A percentile compares a stretch with the other conserved stretches of the same genome.
Evolutionary conservation across 768 basidiomycete species (phyloP).

Genomic region (Pleurotus citrinopileatus): DNA sequence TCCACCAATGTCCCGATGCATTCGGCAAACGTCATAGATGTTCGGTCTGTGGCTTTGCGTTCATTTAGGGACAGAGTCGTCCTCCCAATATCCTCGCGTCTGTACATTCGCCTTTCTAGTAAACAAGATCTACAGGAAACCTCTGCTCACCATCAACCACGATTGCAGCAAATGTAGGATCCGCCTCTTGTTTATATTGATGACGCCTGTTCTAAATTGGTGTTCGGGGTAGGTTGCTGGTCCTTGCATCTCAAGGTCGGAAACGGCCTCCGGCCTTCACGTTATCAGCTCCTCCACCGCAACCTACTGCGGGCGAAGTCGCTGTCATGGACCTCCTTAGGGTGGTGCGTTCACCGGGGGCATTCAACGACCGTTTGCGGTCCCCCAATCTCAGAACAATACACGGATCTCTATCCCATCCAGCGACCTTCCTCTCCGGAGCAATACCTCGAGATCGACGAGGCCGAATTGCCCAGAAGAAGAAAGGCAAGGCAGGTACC

Average conservation of each 20-base stretch:
- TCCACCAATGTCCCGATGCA: constrained; percentile 24
- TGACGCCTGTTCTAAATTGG: background rate
- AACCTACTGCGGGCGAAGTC: constrained; percentile 62
- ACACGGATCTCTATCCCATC: constrained; percentile 15
- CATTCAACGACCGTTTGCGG: constrained; percentile 31
- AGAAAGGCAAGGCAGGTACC: constrained; percentile 25
- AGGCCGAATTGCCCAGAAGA: constrained; percentile 67
- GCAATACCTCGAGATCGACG: constrained; percentile 75
- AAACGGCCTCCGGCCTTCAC: constrained; percentile 57
- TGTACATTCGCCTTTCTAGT: constrained; percentile 56
- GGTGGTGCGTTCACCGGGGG: constrained; percentile 52
- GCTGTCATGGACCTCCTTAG: constrained; percentile 68
- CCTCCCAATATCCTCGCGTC: constrained; percentile 55
- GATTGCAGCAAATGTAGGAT: constrained; percentile 77
- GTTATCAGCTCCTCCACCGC: constrained; percentile 51
- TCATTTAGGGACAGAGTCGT: constrained; percentile 82
- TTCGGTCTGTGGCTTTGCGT: constrained; percentile 74
- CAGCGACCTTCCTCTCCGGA: constrained; percentile 62
- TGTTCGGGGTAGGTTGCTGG: constrained; percentile 53
- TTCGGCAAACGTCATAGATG: constrained; percentile 64
- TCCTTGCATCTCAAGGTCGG: constrained; percentile 70
- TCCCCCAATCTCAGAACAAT: constrained; percentile 23
- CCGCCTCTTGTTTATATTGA: background rate
- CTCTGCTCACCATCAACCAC: constrained; percentile 57
- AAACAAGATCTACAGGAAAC: constrained; percentile 58